Evolutionary conservation across 306 rosid species (phyloP), one percentile per base, ranked within the genome.

Genomic region (Fagus crenata): DNA sequence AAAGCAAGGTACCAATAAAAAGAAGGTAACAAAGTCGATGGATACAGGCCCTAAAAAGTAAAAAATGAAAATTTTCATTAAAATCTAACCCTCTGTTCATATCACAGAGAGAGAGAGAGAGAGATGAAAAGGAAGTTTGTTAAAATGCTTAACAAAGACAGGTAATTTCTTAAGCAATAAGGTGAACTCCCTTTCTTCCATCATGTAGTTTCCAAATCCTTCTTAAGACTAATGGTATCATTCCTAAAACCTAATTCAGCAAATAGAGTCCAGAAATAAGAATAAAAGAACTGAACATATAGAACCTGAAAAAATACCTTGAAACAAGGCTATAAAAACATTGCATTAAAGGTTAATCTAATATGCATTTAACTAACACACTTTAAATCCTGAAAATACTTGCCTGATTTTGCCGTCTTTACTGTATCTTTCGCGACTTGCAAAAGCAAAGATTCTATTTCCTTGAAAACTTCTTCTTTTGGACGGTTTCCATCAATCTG

Each of bases 401-500:
- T 80, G 87, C 95, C 95, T 59, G 86, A 41, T 53, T 87, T 88
- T 39, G 64, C 46, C 67, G 22, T 33, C 71, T 75, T 83, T 72
- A 69, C 86, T 75, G 81, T 90, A 35, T 85, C 88, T 56, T 83
- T 81, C 54, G 84, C 90, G 68, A 88, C 75, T 82, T 82, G 92
- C 32, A 88, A 85, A 72, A 95, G 77, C 42, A 86, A 75, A 67
- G 92, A 84, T 77, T 86, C 91, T 77, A 95, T 82, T 74, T 89
- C 96, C 78, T 87, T 77, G 76, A 92, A 95, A 82, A 95, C 83
- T 77, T 61, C 90, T 65, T 83, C 90, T 77, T 90, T 95, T 17
- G 90, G 61, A 72, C 82, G 89, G 79, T 89, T 90, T 49, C 98
- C 98, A 82, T 95, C 86, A 36, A 95, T 83, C 98, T 95, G 86